A percentile compares a stretch with the other conserved stretches of the same genome.
These are phyloP conservation scores for Umbellularia californica DNA, from an alignment of 164 flowering plant species.

Conservation along the genomic window DNA sequence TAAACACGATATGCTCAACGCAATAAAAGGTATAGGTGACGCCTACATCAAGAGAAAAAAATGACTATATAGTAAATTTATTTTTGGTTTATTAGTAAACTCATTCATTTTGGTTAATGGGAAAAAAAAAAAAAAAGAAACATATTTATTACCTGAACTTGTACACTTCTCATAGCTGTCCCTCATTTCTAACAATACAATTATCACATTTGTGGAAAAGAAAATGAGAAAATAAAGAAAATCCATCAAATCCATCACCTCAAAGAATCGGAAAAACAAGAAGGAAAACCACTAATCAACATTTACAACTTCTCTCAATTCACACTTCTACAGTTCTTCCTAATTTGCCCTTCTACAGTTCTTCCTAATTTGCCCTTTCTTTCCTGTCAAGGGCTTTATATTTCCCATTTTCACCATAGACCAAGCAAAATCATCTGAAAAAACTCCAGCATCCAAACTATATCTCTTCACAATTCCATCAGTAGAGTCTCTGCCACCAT, in stretches of 20 bases:
- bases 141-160: too few relatives aligned
- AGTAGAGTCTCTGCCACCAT: conserved; percentile 9
- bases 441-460: not conserved
- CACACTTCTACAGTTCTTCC: conserved; percentile 16
- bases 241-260: not conserved
- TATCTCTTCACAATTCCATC: conserved; percentile 13
- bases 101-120: too few relatives aligned
- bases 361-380: conserved; percentile 9
- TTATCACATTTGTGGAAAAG: not conserved
- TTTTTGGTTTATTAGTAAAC: too few relatives aligned
- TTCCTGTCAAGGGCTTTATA: conserved; percentile 13
- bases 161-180: too few relatives aligned
- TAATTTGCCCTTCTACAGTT: conserved; percentile 21
- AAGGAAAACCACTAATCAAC: not conserved
- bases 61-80: too few relatives aligned
- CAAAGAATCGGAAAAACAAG: not conserved
- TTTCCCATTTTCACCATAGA: conserved; percentile 27
- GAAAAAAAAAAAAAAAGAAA: too few relatives aligned
- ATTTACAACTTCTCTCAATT: conserved; percentile 1
- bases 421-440: conserved; percentile 9
- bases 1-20: too few relatives aligned
- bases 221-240: too few relatives aligned
- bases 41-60: too few relatives aligned
- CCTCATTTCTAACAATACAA: not conserved
- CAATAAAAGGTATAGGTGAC: too few relatives aligned